A percentile compares a stretch with the other conserved stretches of the same genome.
These are phyloP conservation scores for apple (Malus domestica) DNA, from an alignment of 306 rosid species.

Conservation along the genomic window DNA sequence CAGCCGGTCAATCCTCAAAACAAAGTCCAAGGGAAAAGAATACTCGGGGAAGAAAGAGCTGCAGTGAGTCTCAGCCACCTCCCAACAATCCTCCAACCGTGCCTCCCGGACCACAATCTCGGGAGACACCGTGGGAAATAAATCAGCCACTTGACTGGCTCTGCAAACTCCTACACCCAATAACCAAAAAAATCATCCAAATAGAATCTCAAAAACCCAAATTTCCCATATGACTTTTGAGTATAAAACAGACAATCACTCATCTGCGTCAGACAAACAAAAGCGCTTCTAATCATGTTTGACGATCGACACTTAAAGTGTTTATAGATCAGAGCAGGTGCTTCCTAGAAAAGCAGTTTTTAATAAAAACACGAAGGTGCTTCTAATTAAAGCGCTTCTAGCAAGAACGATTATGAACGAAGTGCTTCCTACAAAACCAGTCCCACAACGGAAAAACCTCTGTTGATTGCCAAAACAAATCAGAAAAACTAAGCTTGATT, in stretches of 20 bases:
- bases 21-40: slow-evolving; percentile 78
- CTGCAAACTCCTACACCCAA: slow-evolving; percentile 63
- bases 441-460: background rate
- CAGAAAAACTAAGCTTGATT: background rate
- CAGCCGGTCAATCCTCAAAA: slow-evolving; percentile 80
- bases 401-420: background rate
- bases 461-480: background rate
- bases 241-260: background rate
- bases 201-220: background rate
- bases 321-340: background rate
- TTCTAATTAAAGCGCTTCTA: too few relatives aligned
- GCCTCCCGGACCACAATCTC: slow-evolving; percentile 86
- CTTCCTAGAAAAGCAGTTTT: background rate
- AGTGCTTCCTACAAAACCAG: background rate
- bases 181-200: slow-evolving; percentile 14
- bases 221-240: background rate
- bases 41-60: slow-evolving; percentile 94
- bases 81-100: slow-evolving; percentile 94
- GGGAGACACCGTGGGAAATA: slow-evolving; percentile 70
- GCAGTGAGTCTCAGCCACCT: slow-evolving; percentile 99
- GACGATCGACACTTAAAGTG: background rate
- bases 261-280: background rate
- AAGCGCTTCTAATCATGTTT: background rate
- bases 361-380: too few relatives aligned
- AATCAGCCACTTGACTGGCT: slow-evolving; percentile 81